Evolutionary conservation across 2,329 filamentous ascomycete genomes (phyloP).

Genomic region (Fusarium kyushuense): DNA sequence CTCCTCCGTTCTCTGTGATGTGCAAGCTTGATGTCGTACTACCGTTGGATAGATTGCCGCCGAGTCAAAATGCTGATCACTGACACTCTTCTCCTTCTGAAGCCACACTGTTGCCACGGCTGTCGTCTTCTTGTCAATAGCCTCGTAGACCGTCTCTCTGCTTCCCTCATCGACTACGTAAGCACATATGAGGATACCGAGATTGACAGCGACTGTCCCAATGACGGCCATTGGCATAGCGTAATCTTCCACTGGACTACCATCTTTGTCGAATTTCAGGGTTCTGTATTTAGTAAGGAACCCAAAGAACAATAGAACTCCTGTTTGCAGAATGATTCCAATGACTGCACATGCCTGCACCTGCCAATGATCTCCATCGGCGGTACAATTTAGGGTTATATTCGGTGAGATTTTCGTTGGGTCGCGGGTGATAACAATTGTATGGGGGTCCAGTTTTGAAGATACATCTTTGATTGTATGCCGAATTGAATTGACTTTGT

Average conservation of each 20-base stretch:
- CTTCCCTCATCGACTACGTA: constrained; percentile 51
- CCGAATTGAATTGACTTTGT: too few relatives aligned
- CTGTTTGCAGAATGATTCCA: not conserved
- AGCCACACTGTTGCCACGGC: constrained; percentile 48
- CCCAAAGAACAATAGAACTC: not conserved
- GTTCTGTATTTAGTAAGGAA: not conserved
- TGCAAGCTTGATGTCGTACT: not conserved
- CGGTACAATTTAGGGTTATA: not conserved
- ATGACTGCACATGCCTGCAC: not conserved
- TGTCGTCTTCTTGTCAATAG: not conserved
- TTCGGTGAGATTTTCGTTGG: not conserved
- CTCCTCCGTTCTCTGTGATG: not conserved
- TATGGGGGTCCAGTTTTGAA: not conserved
- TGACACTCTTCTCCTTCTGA: constrained; percentile 44
- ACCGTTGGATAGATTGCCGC: constrained; percentile 21
- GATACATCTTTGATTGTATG: too few relatives aligned
- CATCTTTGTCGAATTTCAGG: not conserved
- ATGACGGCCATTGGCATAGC: not conserved
- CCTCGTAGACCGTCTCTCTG: constrained; percentile 34
- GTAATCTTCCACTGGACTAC: not conserved
- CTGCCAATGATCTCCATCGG: not conserved
- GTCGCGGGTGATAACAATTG: not conserved
- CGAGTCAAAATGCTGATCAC: constrained; percentile 48
- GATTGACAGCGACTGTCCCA: constrained; percentile 47
- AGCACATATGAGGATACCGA: constrained; percentile 49